Conservation (phyloP, 1,284 basidiomycete species). For the Leccinum subrobustum region DNA sequence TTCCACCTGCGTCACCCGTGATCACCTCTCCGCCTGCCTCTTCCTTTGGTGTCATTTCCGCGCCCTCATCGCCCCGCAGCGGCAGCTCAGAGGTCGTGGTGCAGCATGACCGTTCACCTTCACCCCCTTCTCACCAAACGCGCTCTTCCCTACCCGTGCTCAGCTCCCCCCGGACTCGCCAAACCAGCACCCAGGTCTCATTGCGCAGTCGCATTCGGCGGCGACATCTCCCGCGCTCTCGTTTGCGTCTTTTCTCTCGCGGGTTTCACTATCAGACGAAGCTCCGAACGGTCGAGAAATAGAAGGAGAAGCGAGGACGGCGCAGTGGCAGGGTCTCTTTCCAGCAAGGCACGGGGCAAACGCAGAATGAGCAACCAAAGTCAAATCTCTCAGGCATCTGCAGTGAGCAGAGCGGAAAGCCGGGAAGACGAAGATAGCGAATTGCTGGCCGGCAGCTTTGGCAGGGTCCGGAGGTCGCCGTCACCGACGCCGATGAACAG, state of each 20-base stretch:
- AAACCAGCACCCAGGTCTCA: not conserved
- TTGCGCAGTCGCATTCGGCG: constrained; percentile 13
- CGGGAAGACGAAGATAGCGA: constrained; percentile 29
- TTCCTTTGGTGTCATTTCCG: constrained; percentile 20
- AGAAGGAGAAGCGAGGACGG: constrained; percentile 56
- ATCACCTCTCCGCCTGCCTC: constrained; percentile 29
- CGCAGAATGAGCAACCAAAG: constrained; percentile 50
- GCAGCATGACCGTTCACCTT: not conserved
- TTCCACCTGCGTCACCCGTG: constrained; percentile 29
- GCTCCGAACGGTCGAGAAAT: constrained; percentile 52
- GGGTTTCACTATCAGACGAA: constrained; percentile 43
- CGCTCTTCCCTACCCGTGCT: constrained; percentile 14
- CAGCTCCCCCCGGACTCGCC: constrained; percentile 11
- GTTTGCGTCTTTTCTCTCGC: constrained; percentile 14
- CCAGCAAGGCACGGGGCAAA: constrained; percentile 32
- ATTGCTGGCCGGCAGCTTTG: constrained; percentile 23
- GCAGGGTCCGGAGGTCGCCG: constrained; percentile 31
- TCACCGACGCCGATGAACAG: constrained; percentile 44
- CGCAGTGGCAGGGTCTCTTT: constrained; percentile 17
- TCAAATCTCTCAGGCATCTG: constrained; percentile 39
- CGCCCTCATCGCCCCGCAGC: constrained; percentile 28
- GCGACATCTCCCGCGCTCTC: constrained; percentile 19
- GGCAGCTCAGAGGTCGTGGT: constrained; percentile 17
- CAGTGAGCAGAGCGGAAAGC: constrained; percentile 20
- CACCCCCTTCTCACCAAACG: not conserved